Percentiles rank a stretch among this genome's conserved stretches.
Evolutionary conservation across 345 rosid species (phyloP).

Genomic region (Salix viminalis): DNA sequence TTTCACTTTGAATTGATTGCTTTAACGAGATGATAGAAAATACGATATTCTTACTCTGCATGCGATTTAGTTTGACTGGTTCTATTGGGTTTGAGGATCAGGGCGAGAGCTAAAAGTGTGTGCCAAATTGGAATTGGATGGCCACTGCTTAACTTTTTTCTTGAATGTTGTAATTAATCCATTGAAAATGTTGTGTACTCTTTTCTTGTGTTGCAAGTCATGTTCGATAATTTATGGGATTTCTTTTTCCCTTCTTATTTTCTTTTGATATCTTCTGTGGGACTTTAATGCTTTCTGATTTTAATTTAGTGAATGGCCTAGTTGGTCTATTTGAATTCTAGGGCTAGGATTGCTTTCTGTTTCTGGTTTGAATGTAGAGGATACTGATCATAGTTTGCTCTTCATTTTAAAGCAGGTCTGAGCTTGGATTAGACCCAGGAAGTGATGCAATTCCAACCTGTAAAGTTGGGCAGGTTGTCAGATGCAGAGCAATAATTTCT

Average conservation of each 20-base stretch:
- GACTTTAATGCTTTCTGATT: neutral
- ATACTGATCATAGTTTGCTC: slow-evolving; percentile 17
- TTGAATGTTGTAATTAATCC: neutral
- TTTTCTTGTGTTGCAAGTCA: neutral
- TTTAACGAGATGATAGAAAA: too few relatives aligned
- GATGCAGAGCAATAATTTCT: slow-evolving; percentile 75
- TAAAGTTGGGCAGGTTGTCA: slow-evolving; percentile 92
- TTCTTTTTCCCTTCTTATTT: neutral
- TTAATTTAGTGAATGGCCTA: neutral
- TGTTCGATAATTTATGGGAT: neutral
- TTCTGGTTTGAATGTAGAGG: slow-evolving; percentile 7
- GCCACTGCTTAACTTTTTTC: neutral
- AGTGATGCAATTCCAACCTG: slow-evolving; percentile 55
- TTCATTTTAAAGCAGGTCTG: slow-evolving; percentile 53
- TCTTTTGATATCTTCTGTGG: neutral
- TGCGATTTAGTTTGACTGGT: neutral
- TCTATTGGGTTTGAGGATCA: neutral
- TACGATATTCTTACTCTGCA: neutral
- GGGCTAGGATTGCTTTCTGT: neutral
- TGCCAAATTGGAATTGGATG: neutral
- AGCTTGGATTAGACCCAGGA: slow-evolving; percentile 82
- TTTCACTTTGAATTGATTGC: neutral
- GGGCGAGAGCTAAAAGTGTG: neutral
- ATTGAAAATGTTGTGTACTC: neutral
- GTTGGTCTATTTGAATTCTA: neutral